phyloP scores from a whole-genome alignment of 306 rosid species.

The Cicer judaicum region DNA sequence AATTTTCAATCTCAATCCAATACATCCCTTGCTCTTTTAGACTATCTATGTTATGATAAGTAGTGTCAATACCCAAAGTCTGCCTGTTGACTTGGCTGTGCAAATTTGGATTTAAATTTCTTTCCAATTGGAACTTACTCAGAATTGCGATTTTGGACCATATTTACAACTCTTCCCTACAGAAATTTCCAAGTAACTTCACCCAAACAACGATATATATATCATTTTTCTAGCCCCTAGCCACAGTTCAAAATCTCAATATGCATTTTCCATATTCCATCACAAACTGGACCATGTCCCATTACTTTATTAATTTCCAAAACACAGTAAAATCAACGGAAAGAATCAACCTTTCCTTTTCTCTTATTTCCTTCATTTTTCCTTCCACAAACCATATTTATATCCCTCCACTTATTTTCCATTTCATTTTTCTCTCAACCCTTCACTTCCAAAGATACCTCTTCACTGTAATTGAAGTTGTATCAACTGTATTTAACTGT shows the following conservation, averaged over 20 bases:
- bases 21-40: no score
- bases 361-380: conserved; percentile 27
- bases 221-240: neutral
- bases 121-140: conserved; percentile 3
- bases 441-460: conserved; percentile 5
- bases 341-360: conserved; percentile 24
- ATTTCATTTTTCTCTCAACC: neutral
- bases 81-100: no score
- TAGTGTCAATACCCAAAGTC: no score
- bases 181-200: conserved; percentile 30
- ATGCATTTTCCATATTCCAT: neutral
- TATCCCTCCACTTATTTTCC: neutral
- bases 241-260: neutral
- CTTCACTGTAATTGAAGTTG: neutral
- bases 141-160: conserved; percentile 14
- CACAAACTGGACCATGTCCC: neutral
- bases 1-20: no score
- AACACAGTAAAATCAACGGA: neutral
- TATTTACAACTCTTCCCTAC: neutral
- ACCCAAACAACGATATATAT: no score
- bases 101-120: no score
- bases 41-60: no score
- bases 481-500: neutral
- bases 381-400: neutral
- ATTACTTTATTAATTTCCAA: neutral